Evolutionary conservation across 768 basidiomycete genomes (phyloP).

Genomic region (Pleurotus citrinopileatus): DNA sequence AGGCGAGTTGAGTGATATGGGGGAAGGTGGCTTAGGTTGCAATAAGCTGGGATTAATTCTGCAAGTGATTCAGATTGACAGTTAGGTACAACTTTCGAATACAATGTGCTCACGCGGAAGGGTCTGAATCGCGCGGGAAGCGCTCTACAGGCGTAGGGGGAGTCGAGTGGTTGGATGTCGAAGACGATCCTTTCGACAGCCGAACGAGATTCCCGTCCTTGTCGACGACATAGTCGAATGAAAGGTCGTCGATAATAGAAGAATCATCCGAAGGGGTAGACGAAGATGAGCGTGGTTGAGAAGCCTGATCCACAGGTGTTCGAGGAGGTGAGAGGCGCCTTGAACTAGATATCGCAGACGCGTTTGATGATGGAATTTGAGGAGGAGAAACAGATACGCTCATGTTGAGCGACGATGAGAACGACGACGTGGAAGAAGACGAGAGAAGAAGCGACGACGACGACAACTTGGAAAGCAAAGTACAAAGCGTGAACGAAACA

Average conservation of each 20-base stretch:
- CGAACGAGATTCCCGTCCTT: constrained; percentile 54
- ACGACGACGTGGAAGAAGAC: constrained; percentile 19
- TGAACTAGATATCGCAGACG: not conserved
- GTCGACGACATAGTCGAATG: constrained; percentile 62
- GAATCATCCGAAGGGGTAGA: constrained; percentile 54
- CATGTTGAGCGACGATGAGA: constrained; percentile 15
- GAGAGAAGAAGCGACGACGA: constrained; percentile 22
- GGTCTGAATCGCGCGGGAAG: constrained; percentile 1
- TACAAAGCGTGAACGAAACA: constrained; percentile 18
- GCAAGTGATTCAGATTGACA: not conserved
- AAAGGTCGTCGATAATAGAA: constrained; percentile 59
- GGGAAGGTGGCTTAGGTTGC: constrained; percentile 24
- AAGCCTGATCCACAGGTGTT: constrained; percentile 30
- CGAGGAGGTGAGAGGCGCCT: constrained; percentile 32
- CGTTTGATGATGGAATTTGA: not conserved
- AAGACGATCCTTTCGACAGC: constrained; percentile 47
- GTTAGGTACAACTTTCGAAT: no score
- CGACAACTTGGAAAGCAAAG: constrained; percentile 16
- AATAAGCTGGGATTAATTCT: constrained; percentile 8
- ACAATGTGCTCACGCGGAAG: not conserved
- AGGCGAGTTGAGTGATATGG: constrained; percentile 35
- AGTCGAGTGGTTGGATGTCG: constrained; percentile 42
- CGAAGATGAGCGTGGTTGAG: constrained; percentile 24
- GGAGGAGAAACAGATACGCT: constrained; percentile 4
- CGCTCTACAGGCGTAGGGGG: constrained; percentile 27